phyloP scores from a whole-genome alignment of 306 rosid species.

The Citrullus colocynthis region DNA sequence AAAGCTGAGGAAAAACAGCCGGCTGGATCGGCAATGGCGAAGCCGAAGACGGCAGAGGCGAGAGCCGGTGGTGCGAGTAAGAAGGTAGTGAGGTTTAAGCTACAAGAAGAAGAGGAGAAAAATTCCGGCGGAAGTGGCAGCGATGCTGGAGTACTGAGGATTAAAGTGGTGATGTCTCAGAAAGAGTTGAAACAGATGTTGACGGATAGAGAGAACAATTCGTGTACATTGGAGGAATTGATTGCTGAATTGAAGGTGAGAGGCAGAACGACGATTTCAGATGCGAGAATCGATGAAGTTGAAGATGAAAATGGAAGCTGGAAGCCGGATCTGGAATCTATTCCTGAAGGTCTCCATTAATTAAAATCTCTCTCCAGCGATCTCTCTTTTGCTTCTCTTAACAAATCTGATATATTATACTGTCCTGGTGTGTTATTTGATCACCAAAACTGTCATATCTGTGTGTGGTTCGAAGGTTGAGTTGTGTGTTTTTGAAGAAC shows the following conservation, averaged over 20 bases:
- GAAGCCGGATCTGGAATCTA: constrained; percentile 55
- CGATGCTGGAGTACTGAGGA: constrained; percentile 40
- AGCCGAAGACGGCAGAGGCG: constrained; percentile 1
- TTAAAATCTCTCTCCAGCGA: neutral
- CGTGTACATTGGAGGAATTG: constrained; percentile 40
- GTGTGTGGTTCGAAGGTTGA: neutral
- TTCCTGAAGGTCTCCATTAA: constrained; percentile 34
- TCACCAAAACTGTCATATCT: neutral
- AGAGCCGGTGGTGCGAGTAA: neutral
- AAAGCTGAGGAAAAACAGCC: neutral
- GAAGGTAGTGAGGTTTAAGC: constrained; percentile 10
- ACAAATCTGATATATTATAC: neutral
- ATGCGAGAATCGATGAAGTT: constrained; percentile 4
- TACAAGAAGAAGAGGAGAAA: neutral
- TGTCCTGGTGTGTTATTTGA: neutral
- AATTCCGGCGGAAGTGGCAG: constrained; percentile 10
- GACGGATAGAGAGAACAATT: constrained; percentile 15
- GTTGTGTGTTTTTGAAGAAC: neutral
- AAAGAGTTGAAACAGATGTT: constrained; percentile 54
- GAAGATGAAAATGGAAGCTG: constrained; percentile 16
- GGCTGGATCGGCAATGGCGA: constrained; percentile 7
- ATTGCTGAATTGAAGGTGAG: constrained; percentile 34
- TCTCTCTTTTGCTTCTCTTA: neutral
- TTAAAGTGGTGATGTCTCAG: constrained; percentile 59
- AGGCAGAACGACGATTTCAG: constrained; percentile 26